Evolutionary conservation across 805 yeast genomes (phyloP), one percentile per base, ranked within the genome.

Genomic region (Cyberlindnera suaveolens): DNA sequence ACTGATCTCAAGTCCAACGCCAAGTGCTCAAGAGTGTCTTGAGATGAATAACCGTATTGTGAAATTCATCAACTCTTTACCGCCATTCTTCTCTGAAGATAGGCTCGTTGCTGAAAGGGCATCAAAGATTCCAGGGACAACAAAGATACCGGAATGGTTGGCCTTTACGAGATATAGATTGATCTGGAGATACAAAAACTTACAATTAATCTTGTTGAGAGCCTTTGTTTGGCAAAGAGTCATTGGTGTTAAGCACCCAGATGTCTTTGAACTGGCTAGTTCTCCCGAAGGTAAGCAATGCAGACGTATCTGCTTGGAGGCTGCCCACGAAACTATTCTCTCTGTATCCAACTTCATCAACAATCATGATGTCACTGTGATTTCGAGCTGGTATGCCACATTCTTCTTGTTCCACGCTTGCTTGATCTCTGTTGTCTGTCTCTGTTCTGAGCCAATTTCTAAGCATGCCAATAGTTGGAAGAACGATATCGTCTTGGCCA

Each of bases 341-440:
- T 71, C 80, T 7, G 75, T 80, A 8, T 61, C 68, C 19, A 64
- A 63, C 26, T 76, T 64, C 47, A 53, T 61, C 18, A 50, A 51
- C 20, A 62, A 60, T 32, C 56, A 63, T 39, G 62, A 62, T 10
- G 44, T 70, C 16, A 67, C 76, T n/a, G 70, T 73, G 20, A 64
- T 78, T 27, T 67, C 77, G 13, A 71, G 76, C 23, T 80, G 86
- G 86, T 76, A 79, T 59, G 75, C 82, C 5, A 74, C 79, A 0
- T 80, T 77, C 53, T 81, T 77, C 57, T 49, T 78, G 13, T 78
- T 80, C 61, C 85, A 80, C 56, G 84, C 85, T 2, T 72, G 75
- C 5, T 60, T 80, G 43, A 75, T 80, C 39, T 79, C 82, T 8
- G 68, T 78, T 41, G 72, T 75, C 9, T 75, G 78, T 50, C 56